phyloP scores from a whole-genome alignment of 2,329 filamentous ascomycete species.

The Pseudohalonectria lignicola region DNA sequence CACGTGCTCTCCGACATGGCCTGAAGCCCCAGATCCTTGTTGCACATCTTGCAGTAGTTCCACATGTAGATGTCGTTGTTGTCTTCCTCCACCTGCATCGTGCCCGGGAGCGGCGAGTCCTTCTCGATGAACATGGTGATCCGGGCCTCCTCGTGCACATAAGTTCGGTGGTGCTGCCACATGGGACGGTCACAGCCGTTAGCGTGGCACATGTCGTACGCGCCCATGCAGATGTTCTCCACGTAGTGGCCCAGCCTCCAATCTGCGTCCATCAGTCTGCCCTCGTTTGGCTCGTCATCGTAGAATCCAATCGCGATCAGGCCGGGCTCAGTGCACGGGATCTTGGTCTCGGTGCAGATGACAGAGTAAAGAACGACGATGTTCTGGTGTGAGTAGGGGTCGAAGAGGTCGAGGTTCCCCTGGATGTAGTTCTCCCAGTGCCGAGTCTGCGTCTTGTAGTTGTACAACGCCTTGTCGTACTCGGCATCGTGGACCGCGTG shows the following conservation, averaged over 20 bases:
- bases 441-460: constrained; percentile 85
- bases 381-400: constrained; percentile 91
- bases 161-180: constrained; percentile 89
- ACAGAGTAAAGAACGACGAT: constrained; percentile 91
- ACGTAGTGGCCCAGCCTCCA: constrained; percentile 93
- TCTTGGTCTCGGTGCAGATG: constrained; percentile 86
- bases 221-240: constrained; percentile 72
- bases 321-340: constrained; percentile 84
- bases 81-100: constrained; percentile 31
- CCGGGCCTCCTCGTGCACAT: constrained; percentile 91
- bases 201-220: constrained; percentile 66
- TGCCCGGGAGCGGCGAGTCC: constrained; percentile 36
- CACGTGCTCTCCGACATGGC: constrained; percentile 90
- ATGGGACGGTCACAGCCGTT: constrained; percentile 83
- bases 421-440: constrained; percentile 96
- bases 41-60: constrained; percentile 90
- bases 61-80: constrained; percentile 78
- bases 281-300: constrained; percentile 64
- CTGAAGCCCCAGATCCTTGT: constrained; percentile 78
- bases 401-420: constrained; percentile 79
- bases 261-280: constrained; percentile 64
- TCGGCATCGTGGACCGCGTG: constrained; percentile 94
- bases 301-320: constrained; percentile 90
- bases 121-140: constrained; percentile 85
- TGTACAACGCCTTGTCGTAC: constrained; percentile 88